Conservation (phyloP, 805 yeast species). For the Candida rishiriensis region DNA sequence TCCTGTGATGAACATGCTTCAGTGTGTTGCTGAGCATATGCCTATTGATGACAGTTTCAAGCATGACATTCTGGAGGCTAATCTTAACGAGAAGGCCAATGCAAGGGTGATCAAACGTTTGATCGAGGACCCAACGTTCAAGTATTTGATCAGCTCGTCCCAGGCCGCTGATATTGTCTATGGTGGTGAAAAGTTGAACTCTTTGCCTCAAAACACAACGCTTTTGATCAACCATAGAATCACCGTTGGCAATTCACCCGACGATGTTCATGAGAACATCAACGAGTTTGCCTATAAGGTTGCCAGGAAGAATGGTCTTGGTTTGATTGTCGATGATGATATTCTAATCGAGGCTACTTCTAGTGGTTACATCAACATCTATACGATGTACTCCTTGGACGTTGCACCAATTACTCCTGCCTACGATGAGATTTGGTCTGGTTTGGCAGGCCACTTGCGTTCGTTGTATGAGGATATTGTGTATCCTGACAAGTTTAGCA, state of each 20-base stretch:
- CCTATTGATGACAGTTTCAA: conserved; percentile 25
- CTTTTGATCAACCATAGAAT: conserved; percentile 42
- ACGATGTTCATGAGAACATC: conserved; percentile 30
- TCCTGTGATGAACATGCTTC: conserved; percentile 43
- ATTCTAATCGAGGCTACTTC: conserved; percentile 26
- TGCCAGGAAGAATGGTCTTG: conserved; percentile 36
- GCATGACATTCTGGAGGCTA: conserved; percentile 34
- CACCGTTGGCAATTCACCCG: conserved; percentile 39
- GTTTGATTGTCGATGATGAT: conserved; percentile 20
- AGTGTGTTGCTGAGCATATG: conserved; percentile 59
- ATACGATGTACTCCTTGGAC: conserved; percentile 23
- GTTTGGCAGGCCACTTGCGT: conserved; percentile 40
- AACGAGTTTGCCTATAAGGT: conserved; percentile 27
- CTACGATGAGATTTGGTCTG: conserved; percentile 35
- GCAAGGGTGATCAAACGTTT: conserved; percentile 33
- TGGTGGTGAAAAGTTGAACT: conserved; percentile 49
- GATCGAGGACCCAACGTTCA: conserved; percentile 22
- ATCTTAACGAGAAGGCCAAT: conserved; percentile 33
- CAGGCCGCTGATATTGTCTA: conserved; percentile 43
- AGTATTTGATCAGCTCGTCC: conserved; percentile 40
- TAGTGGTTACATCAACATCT: conserved; percentile 16
- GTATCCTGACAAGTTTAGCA: conserved; percentile 28
- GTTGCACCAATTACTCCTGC: conserved; percentile 54
- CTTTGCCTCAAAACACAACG: conserved; percentile 45
- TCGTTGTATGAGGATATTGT: conserved; percentile 44